Percentiles rank a stretch among this genome's conserved stretches.
These are phyloP conservation scores for Eucalyptus cladocalyx DNA, from an alignment of 345 rosid species.

Conservation along the genomic window DNA sequence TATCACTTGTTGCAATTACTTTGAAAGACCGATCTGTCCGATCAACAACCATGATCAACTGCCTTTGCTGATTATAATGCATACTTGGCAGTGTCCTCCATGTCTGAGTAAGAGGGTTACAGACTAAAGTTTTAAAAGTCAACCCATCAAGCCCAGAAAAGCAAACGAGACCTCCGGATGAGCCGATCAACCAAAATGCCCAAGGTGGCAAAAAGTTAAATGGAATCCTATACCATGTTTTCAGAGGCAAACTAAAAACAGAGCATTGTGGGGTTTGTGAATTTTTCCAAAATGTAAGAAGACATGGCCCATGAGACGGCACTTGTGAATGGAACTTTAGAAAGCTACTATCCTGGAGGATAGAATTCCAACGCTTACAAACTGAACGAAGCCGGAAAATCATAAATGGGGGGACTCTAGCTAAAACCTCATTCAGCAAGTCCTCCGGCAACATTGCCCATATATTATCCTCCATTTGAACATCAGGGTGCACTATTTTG, in stretches of 20 bases:
- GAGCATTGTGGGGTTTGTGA: constrained; percentile 82
- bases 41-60: constrained; percentile 80
- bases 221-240: constrained; percentile 87
- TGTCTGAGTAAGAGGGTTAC: constrained; percentile 82
- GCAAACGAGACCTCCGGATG: constrained; percentile 86
- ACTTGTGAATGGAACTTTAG: constrained; percentile 67
- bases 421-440: constrained; percentile 77
- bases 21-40: constrained; percentile 65
- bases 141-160: constrained; percentile 88
- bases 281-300: constrained; percentile 87
- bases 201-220: constrained; percentile 83
- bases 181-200: constrained; percentile 93
- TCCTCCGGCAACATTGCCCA: constrained; percentile 99
- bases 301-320: constrained; percentile 78
- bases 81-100: constrained; percentile 79
- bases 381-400: constrained; percentile 85
- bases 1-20: constrained; percentile 86
- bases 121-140: constrained; percentile 69
- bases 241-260: constrained; percentile 83
- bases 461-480: constrained; percentile 83
- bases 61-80: constrained; percentile 86
- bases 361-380: constrained; percentile 79
- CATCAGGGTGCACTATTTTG: constrained; percentile 47
- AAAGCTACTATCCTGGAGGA: constrained; percentile 80
- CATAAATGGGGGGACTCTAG: constrained; percentile 90